Evolutionary conservation across 495 filamentous ascomycete species (phyloP), one percentile per base, ranked within the genome.

Genomic region (Podospora didyma): DNA sequence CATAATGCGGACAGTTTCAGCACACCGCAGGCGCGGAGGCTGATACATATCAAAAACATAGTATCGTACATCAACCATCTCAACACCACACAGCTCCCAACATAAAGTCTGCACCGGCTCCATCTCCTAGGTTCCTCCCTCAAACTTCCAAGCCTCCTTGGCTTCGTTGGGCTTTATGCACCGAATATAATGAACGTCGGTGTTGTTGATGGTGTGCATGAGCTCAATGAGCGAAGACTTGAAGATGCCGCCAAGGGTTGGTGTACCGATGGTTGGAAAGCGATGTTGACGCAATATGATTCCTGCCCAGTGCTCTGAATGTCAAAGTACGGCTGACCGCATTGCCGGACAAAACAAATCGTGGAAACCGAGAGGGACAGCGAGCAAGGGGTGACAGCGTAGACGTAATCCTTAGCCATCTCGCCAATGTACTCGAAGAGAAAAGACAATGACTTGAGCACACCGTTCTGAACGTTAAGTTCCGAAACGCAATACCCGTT

Each of bases 371-470:
- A 99, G 86, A 3, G 95, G 95, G 68, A 97, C 95, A 69, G 97
- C 94, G 7, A 99, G 86, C 16, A 99, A 78, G n/a, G 95, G 94
- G 16, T 96, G 28, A 97, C 89, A 10, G 95, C 95, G 68, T 97
- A 99, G 72, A 97, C 92, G 71, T 99, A 99, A 70, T 99, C 95
- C 73, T 97, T 97, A 57, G 90, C 92, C 95, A 99, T 97, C 73
- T 99, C 94, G 50, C 94, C 94, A 67, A 98, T 98, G 74, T 98
- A 98, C 62, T 98, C 94, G 67, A 97, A 97, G 49, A 99, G 79
- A 84, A 99, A 99, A 26, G 89, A 93, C 59, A 99, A 82, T 9
- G 92, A 89, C 71, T 99, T 99, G 62, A 99, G 83, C 42, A 97
- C 95, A 73, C 95, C 95, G 65, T 97, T 99, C 72, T 97, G 94